Percentiles rank a stretch among this genome's conserved stretches.
phyloP scores from a whole-genome alignment of 441 rosid genomes.

The Adansonia madagascariensis region DNA sequence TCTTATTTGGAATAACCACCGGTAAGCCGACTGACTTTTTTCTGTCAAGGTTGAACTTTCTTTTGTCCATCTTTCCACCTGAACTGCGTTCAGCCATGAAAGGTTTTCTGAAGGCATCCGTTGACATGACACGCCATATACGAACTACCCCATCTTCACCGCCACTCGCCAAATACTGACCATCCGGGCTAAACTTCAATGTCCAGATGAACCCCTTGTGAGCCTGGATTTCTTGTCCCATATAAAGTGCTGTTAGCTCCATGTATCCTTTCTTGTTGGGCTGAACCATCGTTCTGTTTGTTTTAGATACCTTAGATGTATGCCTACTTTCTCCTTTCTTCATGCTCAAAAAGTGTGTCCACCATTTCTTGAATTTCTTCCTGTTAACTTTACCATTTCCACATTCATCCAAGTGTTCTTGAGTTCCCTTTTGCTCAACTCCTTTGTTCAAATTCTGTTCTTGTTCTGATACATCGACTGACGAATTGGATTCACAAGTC shows the following conservation, averaged over 20 bases:
- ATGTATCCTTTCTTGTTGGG: conserved; percentile 61
- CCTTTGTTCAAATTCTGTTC: conserved; percentile 29
- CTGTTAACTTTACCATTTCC: conserved; percentile 28
- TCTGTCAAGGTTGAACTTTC: conserved; percentile 24
- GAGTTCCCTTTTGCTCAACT: conserved; percentile 29
- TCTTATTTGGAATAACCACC: conserved; percentile 62
- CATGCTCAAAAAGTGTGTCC: conserved; percentile 43
- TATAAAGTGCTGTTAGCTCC: conserved; percentile 69
- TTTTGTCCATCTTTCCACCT: conserved; percentile 24
- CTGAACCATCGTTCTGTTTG: conserved; percentile 57
- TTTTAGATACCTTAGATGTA: conserved; percentile 26
- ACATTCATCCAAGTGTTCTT: conserved; percentile 29
- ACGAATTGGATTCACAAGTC: conserved; percentile 39
- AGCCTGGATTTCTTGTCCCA: conserved; percentile 69
- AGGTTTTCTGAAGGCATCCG: conserved; percentile 38
- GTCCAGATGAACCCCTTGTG: conserved; percentile 73
- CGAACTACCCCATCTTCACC: conserved; percentile 84
- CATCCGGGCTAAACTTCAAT: conserved; percentile 86
- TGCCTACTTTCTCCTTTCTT: conserved; percentile 27
- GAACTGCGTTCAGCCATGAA: conserved; percentile 31
- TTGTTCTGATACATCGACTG: conserved; percentile 43
- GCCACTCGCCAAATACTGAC: conserved; percentile 73
- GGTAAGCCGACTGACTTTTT: conserved; percentile 38
- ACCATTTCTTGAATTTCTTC: conserved; percentile 60
- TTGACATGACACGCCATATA: conserved; percentile 61